Base-by-base conservation (phyloP, 139 green algal species). In the Volvox africanus region DNA sequence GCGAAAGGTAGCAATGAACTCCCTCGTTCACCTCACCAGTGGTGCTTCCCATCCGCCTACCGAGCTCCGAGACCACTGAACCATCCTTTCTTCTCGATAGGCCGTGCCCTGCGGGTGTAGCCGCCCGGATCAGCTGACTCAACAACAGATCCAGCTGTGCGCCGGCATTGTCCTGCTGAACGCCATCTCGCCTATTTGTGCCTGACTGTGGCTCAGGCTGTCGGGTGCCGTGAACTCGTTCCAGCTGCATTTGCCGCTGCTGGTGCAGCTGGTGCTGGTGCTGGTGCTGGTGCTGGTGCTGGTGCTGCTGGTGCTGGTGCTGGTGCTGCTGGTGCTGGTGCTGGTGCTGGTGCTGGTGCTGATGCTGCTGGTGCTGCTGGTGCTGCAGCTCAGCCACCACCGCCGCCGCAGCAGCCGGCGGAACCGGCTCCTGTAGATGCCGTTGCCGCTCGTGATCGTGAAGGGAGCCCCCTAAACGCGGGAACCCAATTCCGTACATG, bases 121-220 rank as follows among this genome's bases (percentile, higher is more conserved):
- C 82, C 5, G 62, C 33, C 24, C 35, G 82, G 5, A 88, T 76
- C 33, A 88, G 82, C 62, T 79, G 65, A 24, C 69, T 61, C 82
- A 88, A 22, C 62, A 88, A 32, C 20, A 32, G 33, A 26, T 88
- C 82, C 19, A 88, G 32, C 82, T 88, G 62, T 1, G 33, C 65
- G 65, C 79, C 62, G 18, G 55, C 55, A 73, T 86, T 61, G 55
- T n/a, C 37, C 21, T n/a, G 24, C 73, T 86, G 50, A 55, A 79
- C 5, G 65, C 21, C 65, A 55, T 55, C 65, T 12, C 24, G 65
- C 65, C 16, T 6, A 73, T 73, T 12, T 26, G 24, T 55, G 11
- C 65, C 65, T 73, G 65, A 28, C 21, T 73, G 21, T 12, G 24
- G 65, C 21, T 73, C 65, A 73, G 65, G 65, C 21, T 9, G 44